Conservation (phyloP, 176 grass and related monocot species). For the Dactylis glomerata region DNA sequence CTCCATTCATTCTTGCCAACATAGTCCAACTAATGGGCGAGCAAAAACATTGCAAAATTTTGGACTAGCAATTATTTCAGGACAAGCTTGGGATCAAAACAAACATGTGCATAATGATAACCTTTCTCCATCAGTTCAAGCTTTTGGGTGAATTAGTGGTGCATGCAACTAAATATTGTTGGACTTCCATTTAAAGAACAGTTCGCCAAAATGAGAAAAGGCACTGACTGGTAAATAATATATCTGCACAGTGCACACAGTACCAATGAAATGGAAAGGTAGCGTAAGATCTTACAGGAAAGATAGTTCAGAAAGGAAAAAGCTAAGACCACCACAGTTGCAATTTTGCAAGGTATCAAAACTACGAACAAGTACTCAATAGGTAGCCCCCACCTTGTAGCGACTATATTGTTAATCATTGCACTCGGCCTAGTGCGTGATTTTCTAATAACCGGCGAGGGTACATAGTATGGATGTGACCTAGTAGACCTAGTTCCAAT, state of each 20-base stretch:
- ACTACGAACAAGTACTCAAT: background rate
- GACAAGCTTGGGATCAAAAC: background rate
- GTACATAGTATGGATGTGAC: background rate
- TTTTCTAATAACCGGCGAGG: background rate
- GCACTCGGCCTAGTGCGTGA: background rate
- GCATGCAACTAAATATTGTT: background rate
- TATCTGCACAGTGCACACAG: background rate
- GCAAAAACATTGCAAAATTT: background rate
- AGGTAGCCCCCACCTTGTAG: background rate
- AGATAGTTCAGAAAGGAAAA: background rate
- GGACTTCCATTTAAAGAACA: background rate
- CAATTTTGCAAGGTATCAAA: background rate
- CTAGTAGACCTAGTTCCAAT: background rate
- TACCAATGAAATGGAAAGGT: background rate
- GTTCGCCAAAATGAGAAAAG: conserved; percentile 10
- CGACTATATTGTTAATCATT: background rate
- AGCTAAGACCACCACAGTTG: background rate
- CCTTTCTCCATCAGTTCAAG: background rate
- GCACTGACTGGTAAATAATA: conserved; percentile 7
- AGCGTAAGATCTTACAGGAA: background rate
- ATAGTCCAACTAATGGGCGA: background rate
- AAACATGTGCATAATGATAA: background rate
- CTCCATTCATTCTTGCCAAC: background rate
- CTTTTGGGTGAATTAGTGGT: background rate
- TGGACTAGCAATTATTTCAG: background rate